Evolutionary conservation across 2,329 filamentous ascomycete species (phyloP).

Genomic region (Purpureocillium lavendulum): DNA sequence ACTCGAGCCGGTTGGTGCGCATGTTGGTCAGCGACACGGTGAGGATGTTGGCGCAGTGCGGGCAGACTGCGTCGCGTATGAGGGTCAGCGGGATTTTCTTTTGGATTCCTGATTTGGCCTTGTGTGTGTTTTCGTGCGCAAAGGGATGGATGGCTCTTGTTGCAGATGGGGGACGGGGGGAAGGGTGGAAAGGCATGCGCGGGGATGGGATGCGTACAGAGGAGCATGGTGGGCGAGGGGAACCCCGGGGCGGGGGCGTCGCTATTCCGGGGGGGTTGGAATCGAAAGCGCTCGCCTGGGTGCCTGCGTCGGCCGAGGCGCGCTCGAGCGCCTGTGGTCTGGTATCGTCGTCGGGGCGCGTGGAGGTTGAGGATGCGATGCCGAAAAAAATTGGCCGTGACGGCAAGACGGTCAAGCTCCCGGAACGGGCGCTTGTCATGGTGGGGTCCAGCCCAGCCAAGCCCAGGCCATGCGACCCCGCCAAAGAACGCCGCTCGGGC

Average conservation of each 20-base stretch:
- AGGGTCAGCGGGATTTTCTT: background rate
- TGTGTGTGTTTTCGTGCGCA: too few species aligned
- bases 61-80: conserved; percentile 53
- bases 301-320: background rate
- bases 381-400: background rate
- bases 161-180: too few species aligned
- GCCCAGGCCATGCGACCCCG: too few species aligned
- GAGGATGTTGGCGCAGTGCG: conserved; percentile 75
- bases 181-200: too few species aligned
- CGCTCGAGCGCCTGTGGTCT: conserved; percentile 1
- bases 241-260: background rate
- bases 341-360: background rate
- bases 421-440: background rate
- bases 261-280: background rate
- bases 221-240: conserved; percentile 43
- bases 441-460: background rate
- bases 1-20: conserved; percentile 78
- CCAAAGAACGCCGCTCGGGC: too few species aligned
- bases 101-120: too few species aligned
- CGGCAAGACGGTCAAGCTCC: background rate
- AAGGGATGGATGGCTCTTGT: too few species aligned
- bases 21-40: conserved; percentile 56
- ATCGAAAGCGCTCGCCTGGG: too few species aligned
- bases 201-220: conserved; percentile 41
- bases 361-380: background rate